Conservation (phyloP, 306 rosid genomes). For the Lupinus albus region DNA sequence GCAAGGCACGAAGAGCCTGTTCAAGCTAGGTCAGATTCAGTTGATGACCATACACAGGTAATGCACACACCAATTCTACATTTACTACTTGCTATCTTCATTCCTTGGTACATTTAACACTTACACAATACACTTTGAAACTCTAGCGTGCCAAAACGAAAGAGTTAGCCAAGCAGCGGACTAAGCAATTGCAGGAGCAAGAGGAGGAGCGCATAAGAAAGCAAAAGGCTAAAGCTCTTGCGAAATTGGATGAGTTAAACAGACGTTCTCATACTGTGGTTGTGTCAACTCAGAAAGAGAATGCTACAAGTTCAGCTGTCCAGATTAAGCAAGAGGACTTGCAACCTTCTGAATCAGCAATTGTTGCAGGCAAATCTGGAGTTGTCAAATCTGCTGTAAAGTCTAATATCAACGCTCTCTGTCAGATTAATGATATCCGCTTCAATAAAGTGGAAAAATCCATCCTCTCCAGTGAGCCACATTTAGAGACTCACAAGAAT, state of each 20-base stretch:
- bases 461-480: conserved; percentile 43
- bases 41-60: conserved; percentile 74
- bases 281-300: conserved; percentile 54
- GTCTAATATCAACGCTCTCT: conserved; percentile 38
- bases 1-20: conserved; percentile 55
- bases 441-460: conserved; percentile 43
- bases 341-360: conserved; percentile 45
- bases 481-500: conserved; percentile 44
- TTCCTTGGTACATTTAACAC: conserved; percentile 35
- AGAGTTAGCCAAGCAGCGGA: conserved; percentile 77
- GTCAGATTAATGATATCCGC: conserved; percentile 46
- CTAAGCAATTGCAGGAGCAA: conserved; percentile 83
- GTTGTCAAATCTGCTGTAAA: conserved; percentile 37
- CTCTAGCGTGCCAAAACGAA: conserved; percentile 67
- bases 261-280: conserved; percentile 55
- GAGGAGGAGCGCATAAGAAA: conserved; percentile 80
- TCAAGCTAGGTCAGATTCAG: conserved; percentile 53
- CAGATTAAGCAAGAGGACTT: conserved; percentile 59
- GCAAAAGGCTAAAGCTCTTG: conserved; percentile 79
- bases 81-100: conserved; percentile 26
- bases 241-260: conserved; percentile 80
- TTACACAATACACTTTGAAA: conserved; percentile 33
- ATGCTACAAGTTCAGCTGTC: conserved; percentile 46
- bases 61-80: conserved; percentile 29
- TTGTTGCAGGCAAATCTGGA: conserved; percentile 42